Evolutionary conservation across 2,329 filamentous ascomycete genomes (phyloP).

Genomic region (Paraphoma sp.): DNA sequence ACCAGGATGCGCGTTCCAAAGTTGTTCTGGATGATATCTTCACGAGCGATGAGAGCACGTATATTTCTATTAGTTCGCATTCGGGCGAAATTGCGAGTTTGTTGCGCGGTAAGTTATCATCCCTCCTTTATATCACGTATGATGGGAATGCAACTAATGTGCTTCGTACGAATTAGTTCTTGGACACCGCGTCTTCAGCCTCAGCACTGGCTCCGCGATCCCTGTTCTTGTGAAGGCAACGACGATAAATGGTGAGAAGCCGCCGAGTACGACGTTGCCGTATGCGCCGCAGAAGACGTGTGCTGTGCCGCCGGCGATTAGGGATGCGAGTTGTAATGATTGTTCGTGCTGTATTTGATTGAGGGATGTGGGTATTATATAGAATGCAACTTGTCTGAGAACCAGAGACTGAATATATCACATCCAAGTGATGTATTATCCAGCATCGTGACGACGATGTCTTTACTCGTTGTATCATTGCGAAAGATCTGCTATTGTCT

Average conservation of each 20-base stretch:
- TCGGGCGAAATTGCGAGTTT: constrained; percentile 65
- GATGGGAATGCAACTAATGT: constrained; percentile 3
- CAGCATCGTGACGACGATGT: no score
- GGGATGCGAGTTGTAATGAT: constrained; percentile 42
- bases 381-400: no score
- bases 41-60: constrained; percentile 52
- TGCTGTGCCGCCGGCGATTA: constrained; percentile 33
- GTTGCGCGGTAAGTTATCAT: constrained; percentile 43
- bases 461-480: no score
- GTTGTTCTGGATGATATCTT: constrained; percentile 62
- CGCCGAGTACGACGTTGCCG: constrained; percentile 39
- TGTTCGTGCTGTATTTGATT: constrained; percentile 42
- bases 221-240: constrained; percentile 70
- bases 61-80: constrained; percentile 64
- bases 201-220: constrained; percentile 72
- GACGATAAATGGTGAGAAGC: constrained; percentile 43
- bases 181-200: constrained; percentile 65
- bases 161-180: constrained; percentile 50
- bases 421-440: no score
- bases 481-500: no score
- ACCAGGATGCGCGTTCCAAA: constrained; percentile 57
- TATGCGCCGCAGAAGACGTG: constrained; percentile 37
- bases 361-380: no score
- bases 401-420: no score
- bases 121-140: background rate